Evolutionary conservation across 2,329 filamentous ascomycete genomes (phyloP).

Genomic region (Taxawa tesnikishii): DNA sequence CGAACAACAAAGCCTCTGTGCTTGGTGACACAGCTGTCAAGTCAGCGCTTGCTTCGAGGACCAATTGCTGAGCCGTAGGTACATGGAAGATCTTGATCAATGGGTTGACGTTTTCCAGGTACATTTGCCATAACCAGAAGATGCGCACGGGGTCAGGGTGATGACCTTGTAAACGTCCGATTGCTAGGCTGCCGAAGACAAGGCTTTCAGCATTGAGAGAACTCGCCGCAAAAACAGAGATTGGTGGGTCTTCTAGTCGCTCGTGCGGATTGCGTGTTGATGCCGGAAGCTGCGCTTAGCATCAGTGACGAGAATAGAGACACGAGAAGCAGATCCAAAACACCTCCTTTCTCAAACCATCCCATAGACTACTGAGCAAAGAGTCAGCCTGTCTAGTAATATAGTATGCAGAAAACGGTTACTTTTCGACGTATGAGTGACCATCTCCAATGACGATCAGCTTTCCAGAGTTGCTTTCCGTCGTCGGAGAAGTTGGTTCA

Average conservation of each 20-base stretch:
- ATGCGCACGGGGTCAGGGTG: constrained; percentile 3
- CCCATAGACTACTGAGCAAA: constrained; percentile 1
- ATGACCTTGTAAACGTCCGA: neutral
- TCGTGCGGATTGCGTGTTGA: constrained; percentile 8
- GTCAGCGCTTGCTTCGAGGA: constrained; percentile 28
- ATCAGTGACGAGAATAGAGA: constrained; percentile 20
- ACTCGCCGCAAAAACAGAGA: constrained; percentile 10
- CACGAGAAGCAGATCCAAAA: constrained; percentile 11
- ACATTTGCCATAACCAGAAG: constrained; percentile 38
- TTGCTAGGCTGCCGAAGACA: neutral
- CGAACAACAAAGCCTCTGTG: constrained; percentile 46
- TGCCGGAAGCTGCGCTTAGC: constrained; percentile 7
- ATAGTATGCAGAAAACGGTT: constrained; percentile 12
- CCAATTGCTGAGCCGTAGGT: constrained; percentile 39
- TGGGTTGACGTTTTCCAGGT: constrained; percentile 59
- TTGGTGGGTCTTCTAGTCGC: constrained; percentile 3
- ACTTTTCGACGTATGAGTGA: constrained; percentile 30
- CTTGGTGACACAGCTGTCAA: constrained; percentile 46
- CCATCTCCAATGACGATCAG: constrained; percentile 20
- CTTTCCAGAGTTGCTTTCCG: constrained; percentile 9
- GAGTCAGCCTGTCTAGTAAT: neutral
- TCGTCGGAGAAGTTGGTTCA: no score
- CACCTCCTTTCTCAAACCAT: constrained; percentile 15
- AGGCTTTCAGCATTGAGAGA: constrained; percentile 8
- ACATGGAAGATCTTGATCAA: constrained; percentile 58